These are phyloP conservation scores for Penicillium brasilianum DNA, from an alignment of 2,329 filamentous ascomycete genomes.

Conservation along the genomic window DNA sequence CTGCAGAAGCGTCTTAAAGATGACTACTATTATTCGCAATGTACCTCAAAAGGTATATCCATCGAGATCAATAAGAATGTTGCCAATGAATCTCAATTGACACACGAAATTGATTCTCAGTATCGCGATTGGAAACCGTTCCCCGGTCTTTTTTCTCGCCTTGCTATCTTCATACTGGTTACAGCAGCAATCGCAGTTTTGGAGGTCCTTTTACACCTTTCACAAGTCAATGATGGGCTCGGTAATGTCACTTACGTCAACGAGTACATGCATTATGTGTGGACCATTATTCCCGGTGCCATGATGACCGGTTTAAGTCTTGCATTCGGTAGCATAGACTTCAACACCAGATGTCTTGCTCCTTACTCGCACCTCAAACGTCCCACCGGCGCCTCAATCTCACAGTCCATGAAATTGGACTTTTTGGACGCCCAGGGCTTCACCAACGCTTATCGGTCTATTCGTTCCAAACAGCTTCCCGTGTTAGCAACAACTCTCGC, in stretches of 20 bases:
- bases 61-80: background rate
- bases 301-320: constrained; percentile 12
- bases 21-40: background rate
- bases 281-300: constrained; percentile 18
- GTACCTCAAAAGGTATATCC: background rate
- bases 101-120: background rate
- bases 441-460: background rate
- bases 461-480: constrained; percentile 6
- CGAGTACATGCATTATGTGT: constrained; percentile 13
- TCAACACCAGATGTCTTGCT: constrained; percentile 18
- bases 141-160: constrained; percentile 1
- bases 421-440: constrained; percentile 11
- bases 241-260: background rate
- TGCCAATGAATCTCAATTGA: background rate
- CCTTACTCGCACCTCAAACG: constrained; percentile 13
- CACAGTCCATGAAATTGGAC: constrained; percentile 10
- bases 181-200: constrained; percentile 1
- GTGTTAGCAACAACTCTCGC: constrained; percentile 14
- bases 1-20: constrained; percentile 1
- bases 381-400: background rate
- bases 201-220: constrained; percentile 13
- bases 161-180: constrained; percentile 8
- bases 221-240: constrained; percentile 11
- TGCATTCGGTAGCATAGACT: constrained; percentile 11
- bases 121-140: constrained; percentile 12